Evolutionary conservation across 129 eudicot species (phyloP), one percentile per base, ranked within the genome.

Genomic region (Centrapalus pauciflorus): DNA sequence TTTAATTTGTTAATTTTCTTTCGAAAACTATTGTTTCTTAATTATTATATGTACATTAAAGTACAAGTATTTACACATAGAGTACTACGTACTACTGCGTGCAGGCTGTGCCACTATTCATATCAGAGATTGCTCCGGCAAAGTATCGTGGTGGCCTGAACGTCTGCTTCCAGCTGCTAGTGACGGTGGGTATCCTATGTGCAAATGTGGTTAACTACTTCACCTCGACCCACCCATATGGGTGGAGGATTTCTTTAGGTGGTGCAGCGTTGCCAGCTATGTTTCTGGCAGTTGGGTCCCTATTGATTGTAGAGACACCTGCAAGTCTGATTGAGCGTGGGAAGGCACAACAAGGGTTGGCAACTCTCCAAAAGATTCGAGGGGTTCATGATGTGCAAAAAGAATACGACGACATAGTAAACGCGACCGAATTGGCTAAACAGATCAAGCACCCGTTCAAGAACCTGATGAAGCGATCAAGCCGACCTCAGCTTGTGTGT

Each of bases 21-120:
- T n/a, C n/a, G n/a, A n/a, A n/a, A n/a, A n/a, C n/a, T n/a, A n/a
- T n/a, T n/a, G n/a, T n/a, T n/a, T n/a, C n/a, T n/a, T n/a, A n/a
- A n/a, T n/a, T n/a, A n/a, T 27, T 57, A 40, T 12, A 57, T 14
- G 4, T 0, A 55, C 0, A 12, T 55, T 6, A 13, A 16, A 1
- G 37, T 57, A 48, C 25, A 48, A 17, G 4, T 48, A 48, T 48
- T 48, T 48, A 48, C 2, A 7, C 37, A 2, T 57, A 28, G 37
- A 23, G 19, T 17, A 57, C 20, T 21, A n/a, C n/a, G n/a, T n/a
- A n/a, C n/a, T n/a, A n/a, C n/a, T n/a, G 38, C 11, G 13, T 58
- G 77, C 75, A 84, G 93, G 88, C 93, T 17, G 88, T 83, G 12
- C 95, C 95, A 19, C 43, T 87, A 19, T 87, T 83, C 78, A 80